Conservation (phyloP, 2,329 filamentous ascomycete genomes). For the Claviceps digitariae region DNA sequence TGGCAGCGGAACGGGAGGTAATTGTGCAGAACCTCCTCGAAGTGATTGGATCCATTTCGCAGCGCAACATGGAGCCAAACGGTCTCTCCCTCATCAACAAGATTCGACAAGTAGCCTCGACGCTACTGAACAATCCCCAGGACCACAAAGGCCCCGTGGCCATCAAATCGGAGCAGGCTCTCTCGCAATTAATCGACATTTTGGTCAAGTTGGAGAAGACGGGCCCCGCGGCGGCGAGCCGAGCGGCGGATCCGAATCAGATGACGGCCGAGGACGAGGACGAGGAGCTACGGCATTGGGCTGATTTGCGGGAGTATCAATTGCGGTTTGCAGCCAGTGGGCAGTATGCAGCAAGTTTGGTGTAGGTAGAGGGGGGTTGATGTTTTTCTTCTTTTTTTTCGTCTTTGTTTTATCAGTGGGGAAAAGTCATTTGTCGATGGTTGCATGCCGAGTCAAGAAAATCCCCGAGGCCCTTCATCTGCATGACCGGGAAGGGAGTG, state of each 20-base stretch:
- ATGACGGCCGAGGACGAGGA: slow-evolving; percentile 53
- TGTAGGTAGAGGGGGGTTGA: background rate
- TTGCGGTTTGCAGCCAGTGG: slow-evolving; percentile 54
- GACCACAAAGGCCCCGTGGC: slow-evolving; percentile 38
- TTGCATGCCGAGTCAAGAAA: no score
- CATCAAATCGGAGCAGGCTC: slow-evolving; percentile 52
- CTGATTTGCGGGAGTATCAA: slow-evolving; percentile 66
- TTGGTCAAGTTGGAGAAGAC: slow-evolving; percentile 60
- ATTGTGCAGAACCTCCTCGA: slow-evolving; percentile 68
- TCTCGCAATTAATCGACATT: slow-evolving; percentile 60
- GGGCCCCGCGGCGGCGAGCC: slow-evolving; percentile 22
- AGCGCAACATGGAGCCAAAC: slow-evolving; percentile 72
- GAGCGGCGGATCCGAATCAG: slow-evolving; percentile 18
- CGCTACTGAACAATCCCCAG: slow-evolving; percentile 49
- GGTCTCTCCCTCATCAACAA: slow-evolving; percentile 60
- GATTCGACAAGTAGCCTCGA: slow-evolving; percentile 72
- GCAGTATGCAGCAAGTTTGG: slow-evolving; percentile 29
- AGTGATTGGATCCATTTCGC: slow-evolving; percentile 63
- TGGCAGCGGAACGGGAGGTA: slow-evolving; percentile 64
- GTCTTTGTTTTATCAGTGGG: no score
- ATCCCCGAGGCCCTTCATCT: no score
- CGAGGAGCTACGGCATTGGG: slow-evolving; percentile 64
- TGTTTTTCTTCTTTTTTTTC: background rate
- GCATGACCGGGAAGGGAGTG: no score
- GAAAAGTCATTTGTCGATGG: no score